Conservation (phyloP, 2,329 filamentous ascomycete species). For the Hypoxylon sp. region DNA sequence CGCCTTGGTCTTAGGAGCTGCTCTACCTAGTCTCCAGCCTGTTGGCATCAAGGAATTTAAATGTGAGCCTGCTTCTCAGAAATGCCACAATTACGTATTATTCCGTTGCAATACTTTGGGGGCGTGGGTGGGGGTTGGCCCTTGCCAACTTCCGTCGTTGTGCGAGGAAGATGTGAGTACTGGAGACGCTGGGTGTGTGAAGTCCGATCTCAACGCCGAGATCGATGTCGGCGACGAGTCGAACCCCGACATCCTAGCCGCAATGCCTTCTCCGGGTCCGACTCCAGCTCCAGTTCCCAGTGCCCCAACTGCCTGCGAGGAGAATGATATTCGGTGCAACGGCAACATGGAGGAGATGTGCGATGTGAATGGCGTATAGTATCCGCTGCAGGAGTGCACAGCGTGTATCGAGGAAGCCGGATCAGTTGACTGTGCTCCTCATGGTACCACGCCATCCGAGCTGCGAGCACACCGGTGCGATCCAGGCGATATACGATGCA, state of each 20-base stretch:
- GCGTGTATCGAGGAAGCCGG: constrained; percentile 6
- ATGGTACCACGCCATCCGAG: background rate
- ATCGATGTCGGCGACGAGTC: background rate
- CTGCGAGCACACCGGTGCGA: background rate
- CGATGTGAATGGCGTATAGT: background rate
- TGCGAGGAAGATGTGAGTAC: background rate
- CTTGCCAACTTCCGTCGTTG: background rate
- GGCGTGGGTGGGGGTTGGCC: background rate
- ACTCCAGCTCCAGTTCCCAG: background rate
- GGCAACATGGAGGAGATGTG: constrained; percentile 23
- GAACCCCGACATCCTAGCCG: background rate
- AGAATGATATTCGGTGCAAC: constrained; percentile 23
- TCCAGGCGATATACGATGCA: constrained; percentile 7
- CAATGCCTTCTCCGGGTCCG: background rate
- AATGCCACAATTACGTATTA: constrained; percentile 1
- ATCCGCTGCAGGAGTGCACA: constrained; percentile 4
- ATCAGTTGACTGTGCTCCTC: constrained; percentile 12
- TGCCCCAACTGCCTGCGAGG: background rate
- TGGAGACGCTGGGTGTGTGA: constrained; percentile 5
- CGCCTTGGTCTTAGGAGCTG: constrained; percentile 4
- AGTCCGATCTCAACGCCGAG: background rate
- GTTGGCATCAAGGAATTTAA: background rate
- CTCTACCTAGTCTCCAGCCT: background rate
- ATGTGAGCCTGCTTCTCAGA: constrained; percentile 1
- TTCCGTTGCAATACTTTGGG: background rate